phyloP scores from a whole-genome alignment of 1,284 basidiomycete genomes.

The Tranzscheliella williamsii region DNA sequence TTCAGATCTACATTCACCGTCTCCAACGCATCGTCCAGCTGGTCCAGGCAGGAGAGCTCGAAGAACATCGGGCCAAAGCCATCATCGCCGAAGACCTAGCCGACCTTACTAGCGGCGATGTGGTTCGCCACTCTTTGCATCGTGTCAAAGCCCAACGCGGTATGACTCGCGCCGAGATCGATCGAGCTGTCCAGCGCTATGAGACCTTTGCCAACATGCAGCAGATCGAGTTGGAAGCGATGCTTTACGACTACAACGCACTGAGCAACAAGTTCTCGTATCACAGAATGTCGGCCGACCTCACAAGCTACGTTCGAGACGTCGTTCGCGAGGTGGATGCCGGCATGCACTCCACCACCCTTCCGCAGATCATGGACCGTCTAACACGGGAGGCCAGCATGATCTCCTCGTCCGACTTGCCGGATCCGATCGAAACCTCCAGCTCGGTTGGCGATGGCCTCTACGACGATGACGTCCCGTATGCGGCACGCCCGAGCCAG shows the following conservation, averaged over 20 bases:
- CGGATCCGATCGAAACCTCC: constrained; percentile 6
- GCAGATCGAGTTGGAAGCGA: constrained; percentile 15
- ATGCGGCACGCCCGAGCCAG: constrained; percentile 13
- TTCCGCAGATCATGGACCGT: constrained; percentile 31
- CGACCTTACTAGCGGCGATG: constrained; percentile 30
- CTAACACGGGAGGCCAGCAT: constrained; percentile 27
- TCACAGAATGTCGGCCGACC: constrained; percentile 25
- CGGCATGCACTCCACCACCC: constrained; percentile 29
- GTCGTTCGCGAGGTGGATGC: constrained; percentile 40
- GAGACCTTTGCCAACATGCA: constrained; percentile 33
- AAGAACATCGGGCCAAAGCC: constrained; percentile 8
- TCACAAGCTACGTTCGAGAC: constrained; percentile 32
- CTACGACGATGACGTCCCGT: not conserved
- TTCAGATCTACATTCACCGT: constrained; percentile 43
- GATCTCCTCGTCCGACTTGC: constrained; percentile 13
- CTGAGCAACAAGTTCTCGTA: constrained; percentile 26
- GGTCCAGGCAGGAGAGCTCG: constrained; percentile 12
- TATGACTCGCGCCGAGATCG: constrained; percentile 19
- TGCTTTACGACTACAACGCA: constrained; percentile 9
- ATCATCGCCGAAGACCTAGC: constrained; percentile 16
- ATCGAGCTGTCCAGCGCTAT: constrained; percentile 30
- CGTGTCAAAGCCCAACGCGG: constrained; percentile 25
- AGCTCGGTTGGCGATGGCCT: constrained; percentile 10
- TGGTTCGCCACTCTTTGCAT: constrained; percentile 23
- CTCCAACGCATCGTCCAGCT: constrained; percentile 21